Base-by-base conservation (phyloP, 352 stramenopile species). In the Globisporangium perplexum region DNA sequence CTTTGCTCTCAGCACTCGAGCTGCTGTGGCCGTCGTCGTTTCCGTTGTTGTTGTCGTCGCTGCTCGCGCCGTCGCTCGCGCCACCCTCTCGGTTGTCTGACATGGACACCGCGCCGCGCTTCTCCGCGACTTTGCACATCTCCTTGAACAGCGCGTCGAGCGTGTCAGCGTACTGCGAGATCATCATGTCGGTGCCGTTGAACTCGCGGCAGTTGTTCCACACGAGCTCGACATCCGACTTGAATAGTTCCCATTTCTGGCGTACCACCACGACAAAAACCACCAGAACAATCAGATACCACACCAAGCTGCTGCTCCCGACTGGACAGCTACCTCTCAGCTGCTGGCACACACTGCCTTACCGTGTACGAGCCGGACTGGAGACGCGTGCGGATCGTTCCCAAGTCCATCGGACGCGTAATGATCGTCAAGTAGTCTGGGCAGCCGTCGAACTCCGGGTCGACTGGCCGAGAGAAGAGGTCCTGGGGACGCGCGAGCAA, bases 201-300 rank as follows among this genome's bases (percentile, higher is more conserved):
- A 89, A 96, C 33, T 62, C 58, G 31, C 83, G 75, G 57, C 86
- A 96, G 62, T 96, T 96, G 30, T 70, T 59, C 81, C 86, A 96
- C 43, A 96, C 81, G 41, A 70, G 80, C 35, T 84, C 68, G 39
- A 95, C 65, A 55, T 96, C 86, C 38, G 61, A 63, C 56, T 87
- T 88, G 71, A 96, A 94, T 55, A 71, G 53, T 50, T 81, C 63
- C 81, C 85, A 92, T 51, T 68, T 77, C 82, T 92, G 60, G 5
- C 49, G 17, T 38, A 47, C 47, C 33, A 39, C 44, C 18, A 72
- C n/a, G 8, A 65, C 24, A 28, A 48, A 1, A 10, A 10, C 36
- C 53, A 38, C 6, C 23, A 17, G 36, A 51, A 23, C 33, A 18
- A 3, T 39, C 12, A 39, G 33, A 39, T 4, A 39, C 12, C 12